Percentiles rank a stretch among this genome's conserved stretches.
Conservation (phyloP, 2,329 filamentous ascomycete species). For the Colletotrichum tanaceti region DNA sequence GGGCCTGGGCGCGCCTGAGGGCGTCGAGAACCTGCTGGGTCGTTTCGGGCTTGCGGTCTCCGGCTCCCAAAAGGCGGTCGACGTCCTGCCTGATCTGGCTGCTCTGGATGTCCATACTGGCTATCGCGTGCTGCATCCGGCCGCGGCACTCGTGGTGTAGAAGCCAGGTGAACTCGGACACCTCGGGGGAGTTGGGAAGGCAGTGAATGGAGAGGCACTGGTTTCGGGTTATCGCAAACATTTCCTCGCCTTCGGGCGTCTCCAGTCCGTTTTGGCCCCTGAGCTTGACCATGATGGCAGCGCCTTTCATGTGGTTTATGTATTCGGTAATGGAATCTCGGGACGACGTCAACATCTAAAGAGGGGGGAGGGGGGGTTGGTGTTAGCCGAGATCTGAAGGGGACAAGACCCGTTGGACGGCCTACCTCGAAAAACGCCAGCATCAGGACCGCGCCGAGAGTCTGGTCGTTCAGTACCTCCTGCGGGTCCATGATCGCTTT, state of each 20-base stretch:
- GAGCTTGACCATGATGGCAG: slow-evolving; percentile 43
- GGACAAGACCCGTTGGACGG: background rate
- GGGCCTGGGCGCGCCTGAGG: slow-evolving; percentile 34
- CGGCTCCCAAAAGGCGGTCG: slow-evolving; percentile 30
- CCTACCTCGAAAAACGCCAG: slow-evolving; percentile 40
- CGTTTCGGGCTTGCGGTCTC: slow-evolving; percentile 36
- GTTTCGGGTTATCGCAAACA: slow-evolving; percentile 44
- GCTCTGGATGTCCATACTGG: slow-evolving; percentile 41
- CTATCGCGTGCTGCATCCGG: slow-evolving; percentile 41
- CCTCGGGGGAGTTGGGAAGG: slow-evolving; percentile 40
- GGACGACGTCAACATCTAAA: slow-evolving; percentile 41
- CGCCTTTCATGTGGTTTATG: slow-evolving; percentile 43
- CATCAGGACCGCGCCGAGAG: slow-evolving; percentile 39
- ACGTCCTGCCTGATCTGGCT: slow-evolving; percentile 42
- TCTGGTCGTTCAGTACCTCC: slow-evolving; percentile 38
- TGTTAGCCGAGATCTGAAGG: too few species aligned
- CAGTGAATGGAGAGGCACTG: slow-evolving; percentile 42
- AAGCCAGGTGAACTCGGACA: slow-evolving; percentile 42
- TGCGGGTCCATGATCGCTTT: slow-evolving; percentile 39
- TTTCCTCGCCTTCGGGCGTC: slow-evolving; percentile 42
- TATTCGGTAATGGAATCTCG: slow-evolving; percentile 41
- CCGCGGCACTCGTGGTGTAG: slow-evolving; percentile 41
- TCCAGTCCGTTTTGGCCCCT: slow-evolving; percentile 40
- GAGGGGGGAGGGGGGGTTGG: too few species aligned
- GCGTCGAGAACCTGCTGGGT: slow-evolving; percentile 38